phyloP scores from a whole-genome alignment of 129 eudicot genomes.

The Flaveria ramosissima region DNA sequence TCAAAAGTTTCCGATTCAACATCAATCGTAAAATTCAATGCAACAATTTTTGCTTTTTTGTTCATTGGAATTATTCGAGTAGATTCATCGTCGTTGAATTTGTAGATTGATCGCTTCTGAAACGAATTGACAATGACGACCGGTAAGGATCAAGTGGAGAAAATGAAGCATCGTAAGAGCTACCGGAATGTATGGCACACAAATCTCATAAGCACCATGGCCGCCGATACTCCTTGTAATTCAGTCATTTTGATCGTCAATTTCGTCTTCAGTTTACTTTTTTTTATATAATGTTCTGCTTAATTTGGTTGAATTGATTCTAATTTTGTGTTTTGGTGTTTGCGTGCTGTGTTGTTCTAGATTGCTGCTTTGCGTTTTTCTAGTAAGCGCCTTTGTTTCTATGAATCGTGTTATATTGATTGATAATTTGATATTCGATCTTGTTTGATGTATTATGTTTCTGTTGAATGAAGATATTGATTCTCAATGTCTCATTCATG shows the following conservation, averaged over 20 bases:
- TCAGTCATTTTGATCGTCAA: not conserved
- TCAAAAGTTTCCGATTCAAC: slow-evolving; percentile 21
- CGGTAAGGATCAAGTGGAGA: slow-evolving; percentile 47
- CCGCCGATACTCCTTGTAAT: slow-evolving; percentile 75
- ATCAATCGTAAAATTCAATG: slow-evolving; percentile 7
- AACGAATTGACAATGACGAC: slow-evolving; percentile 45
- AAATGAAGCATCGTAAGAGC: slow-evolving; percentile 69
- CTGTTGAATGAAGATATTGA: no score
- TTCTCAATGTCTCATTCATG: slow-evolving; percentile 15
- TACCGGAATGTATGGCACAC: slow-evolving; percentile 86
- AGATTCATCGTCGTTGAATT: slow-evolving; percentile 17
- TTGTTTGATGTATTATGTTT: not conserved
- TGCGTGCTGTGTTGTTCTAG: slow-evolving; percentile 43
- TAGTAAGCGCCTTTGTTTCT: slow-evolving; percentile 51
- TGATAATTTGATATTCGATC: slow-evolving; percentile 16
- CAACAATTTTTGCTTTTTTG: not conserved
- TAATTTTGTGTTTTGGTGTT: not conserved
- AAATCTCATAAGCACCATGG: slow-evolving; percentile 72
- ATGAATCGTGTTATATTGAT: not conserved
- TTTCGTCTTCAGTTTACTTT: slow-evolving; percentile 6
- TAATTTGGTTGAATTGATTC: slow-evolving; percentile 11
- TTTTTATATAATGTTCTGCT: not conserved
- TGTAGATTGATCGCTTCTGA: not conserved
- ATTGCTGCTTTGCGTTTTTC: slow-evolving; percentile 73
- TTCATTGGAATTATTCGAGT: slow-evolving; percentile 9